Conservation (phyloP, 306 rosid species). For the Castanospermum australe region DNA sequence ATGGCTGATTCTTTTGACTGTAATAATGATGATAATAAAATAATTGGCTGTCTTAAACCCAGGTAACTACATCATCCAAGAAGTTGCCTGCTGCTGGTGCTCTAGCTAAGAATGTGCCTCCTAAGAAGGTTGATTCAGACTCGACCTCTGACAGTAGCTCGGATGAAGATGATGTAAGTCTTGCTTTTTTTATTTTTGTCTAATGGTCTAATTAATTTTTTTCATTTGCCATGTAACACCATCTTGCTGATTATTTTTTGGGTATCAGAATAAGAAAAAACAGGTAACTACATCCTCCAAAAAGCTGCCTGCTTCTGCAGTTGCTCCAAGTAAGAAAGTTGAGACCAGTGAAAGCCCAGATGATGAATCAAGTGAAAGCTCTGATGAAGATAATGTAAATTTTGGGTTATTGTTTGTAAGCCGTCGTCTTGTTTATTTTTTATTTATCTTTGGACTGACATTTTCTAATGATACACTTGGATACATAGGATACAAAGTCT, state of each 20-base stretch:
- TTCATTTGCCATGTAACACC: not conserved
- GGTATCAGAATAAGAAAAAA: not conserved
- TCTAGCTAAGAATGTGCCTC: not conserved
- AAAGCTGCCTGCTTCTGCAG: slow-evolving; percentile 19
- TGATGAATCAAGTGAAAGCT: slow-evolving; percentile 39
- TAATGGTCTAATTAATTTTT: not conserved
- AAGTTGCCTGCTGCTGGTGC: not conserved
- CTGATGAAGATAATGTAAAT: slow-evolving; percentile 38
- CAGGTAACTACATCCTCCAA: not conserved
- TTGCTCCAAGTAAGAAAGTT: slow-evolving; percentile 16
- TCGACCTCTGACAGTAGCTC: not conserved
- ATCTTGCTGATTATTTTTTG: not conserved
- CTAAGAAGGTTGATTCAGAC: not conserved
- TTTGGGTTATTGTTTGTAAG: not conserved
- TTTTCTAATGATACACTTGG: not conserved
- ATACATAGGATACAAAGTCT: slow-evolving; percentile 39
- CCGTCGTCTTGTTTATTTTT: not conserved
- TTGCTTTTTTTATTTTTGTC: not conserved
- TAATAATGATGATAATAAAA: not conserved
- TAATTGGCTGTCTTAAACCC: not conserved
- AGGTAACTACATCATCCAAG: slow-evolving; percentile 6
- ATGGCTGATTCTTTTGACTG: not conserved
- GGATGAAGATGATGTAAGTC: not conserved
- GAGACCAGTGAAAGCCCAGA: slow-evolving; percentile 31
- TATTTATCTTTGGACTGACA: not conserved